Evolutionary conservation across 352 stramenopile species (phyloP).

Genomic region (Halophytophthora polymorphica): DNA sequence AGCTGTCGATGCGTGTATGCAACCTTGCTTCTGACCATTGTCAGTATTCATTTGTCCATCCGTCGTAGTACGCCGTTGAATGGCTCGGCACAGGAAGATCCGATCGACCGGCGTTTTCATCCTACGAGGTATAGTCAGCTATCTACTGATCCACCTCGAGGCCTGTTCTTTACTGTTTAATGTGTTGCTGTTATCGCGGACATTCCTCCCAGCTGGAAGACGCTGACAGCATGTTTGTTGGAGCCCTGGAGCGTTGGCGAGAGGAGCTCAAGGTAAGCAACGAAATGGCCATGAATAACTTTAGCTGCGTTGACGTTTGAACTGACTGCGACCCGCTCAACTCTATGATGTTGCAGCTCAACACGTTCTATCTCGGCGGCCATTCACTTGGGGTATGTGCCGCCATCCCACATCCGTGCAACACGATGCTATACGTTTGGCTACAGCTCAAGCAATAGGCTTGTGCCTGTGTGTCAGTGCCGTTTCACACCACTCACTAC

Average conservation of each 20-base stretch:
- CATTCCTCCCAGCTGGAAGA: slow-evolving; percentile 51
- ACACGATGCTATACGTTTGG: too few species aligned
- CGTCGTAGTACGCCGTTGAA: slow-evolving; percentile 58
- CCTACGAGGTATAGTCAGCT: slow-evolving; percentile 38
- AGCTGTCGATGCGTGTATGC: not conserved
- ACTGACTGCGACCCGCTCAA: too few species aligned
- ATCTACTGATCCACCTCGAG: not conserved
- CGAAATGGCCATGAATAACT: too few species aligned
- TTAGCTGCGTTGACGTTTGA: not conserved
- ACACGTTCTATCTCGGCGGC: slow-evolving; percentile 56
- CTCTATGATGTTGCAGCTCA: slow-evolving; percentile 30
- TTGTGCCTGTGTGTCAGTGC: too few species aligned
- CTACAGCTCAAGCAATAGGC: too few species aligned
- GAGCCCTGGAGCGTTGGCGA: slow-evolving; percentile 56
- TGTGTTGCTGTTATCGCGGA: too few species aligned
- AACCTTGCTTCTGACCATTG: not conserved
- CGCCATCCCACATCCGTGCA: not conserved
- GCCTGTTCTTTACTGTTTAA: not conserved
- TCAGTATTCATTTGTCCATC: not conserved
- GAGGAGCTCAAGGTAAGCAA: slow-evolving; percentile 58
- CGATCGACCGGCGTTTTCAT: slow-evolving; percentile 51
- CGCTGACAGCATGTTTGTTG: slow-evolving; percentile 56
- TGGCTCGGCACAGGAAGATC: slow-evolving; percentile 66
- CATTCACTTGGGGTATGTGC: slow-evolving; percentile 60
- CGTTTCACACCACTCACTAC: too few species aligned